Base-by-base conservation (phyloP, 495 filamentous ascomycete genomes). In the Daldinia grandis region DNA sequence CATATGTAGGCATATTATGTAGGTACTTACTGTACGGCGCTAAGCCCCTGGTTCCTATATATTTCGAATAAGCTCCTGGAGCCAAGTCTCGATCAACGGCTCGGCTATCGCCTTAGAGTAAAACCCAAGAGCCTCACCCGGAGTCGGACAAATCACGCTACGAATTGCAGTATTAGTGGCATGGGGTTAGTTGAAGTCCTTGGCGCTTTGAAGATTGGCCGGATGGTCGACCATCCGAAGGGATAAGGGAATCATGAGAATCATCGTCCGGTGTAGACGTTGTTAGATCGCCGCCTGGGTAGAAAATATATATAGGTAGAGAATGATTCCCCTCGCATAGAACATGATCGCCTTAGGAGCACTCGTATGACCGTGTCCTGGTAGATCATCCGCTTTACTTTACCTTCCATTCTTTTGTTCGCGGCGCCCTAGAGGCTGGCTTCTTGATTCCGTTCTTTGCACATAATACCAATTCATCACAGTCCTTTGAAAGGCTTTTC, bases 401-500 rank as follows among this genome's bases (percentile, higher is more conserved):
- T 71, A 25, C 70, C 68, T 59, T 53, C 61, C 58, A 27, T 65
- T 72, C 63, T 56, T 75, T 64, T 59, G 44, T 68, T 56, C 56
- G 27, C 58, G 66, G 51, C 69, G 62, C 74, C 76, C 76, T 38
- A 73, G 71, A 67, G 72, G 69, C 60, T 54, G 62, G 58, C 65
- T 61, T 62, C 66, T 53, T 71, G 49, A 24, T 69, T 60, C 58
- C 58, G 28, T 62, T 71, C 64, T 66, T 64, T 72, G 49, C 65
- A 72, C 56, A 61, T 68, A 72, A 33, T 63, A 42, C 24, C 31
- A 31, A 57, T 7, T 58, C 24, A 27, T 28, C 44, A 58, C 70
- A 60, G 65, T 74, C 73, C 71, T 78, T 76, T 77, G 73, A 76
- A 25, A 77, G 72, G 73, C 64, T 68, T 70, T 76, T 72, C 62